These are phyloP conservation scores for Backusella circina DNA, from an alignment of 192 early-diverging fungal genomes.

Conservation along the genomic window DNA sequence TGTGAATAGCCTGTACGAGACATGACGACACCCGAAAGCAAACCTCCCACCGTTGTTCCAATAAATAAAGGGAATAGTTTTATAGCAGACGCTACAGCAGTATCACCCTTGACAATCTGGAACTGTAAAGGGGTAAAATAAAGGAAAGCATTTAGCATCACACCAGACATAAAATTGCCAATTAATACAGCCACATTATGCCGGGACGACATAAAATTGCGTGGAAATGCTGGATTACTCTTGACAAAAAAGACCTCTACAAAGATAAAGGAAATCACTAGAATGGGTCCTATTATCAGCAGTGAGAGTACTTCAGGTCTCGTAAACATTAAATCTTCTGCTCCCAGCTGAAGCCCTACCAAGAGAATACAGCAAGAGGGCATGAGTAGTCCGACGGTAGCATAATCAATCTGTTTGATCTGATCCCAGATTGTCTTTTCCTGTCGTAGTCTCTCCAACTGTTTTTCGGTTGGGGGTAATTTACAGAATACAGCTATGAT, in stretches of 20 bases:
- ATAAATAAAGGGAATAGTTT: slow-evolving; percentile 72
- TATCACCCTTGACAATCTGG: slow-evolving; percentile 63
- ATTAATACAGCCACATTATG: slow-evolving; percentile 39
- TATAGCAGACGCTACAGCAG: slow-evolving; percentile 71
- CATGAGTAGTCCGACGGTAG: not conserved
- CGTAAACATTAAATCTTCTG: slow-evolving; percentile 62
- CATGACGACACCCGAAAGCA: slow-evolving; percentile 60
- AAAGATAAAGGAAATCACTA: slow-evolving; percentile 45
- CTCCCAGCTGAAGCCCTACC: slow-evolving; percentile 65
- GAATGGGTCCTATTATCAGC: slow-evolving; percentile 45
- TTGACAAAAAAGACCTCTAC: slow-evolving; percentile 62
- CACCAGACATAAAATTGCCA: slow-evolving; percentile 31
- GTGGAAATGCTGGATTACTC: slow-evolving; percentile 63
- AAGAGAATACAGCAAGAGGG: slow-evolving; percentile 36
- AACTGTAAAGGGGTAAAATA: slow-evolving; percentile 76
- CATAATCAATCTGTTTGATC: not conserved
- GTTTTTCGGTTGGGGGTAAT: not conserved
- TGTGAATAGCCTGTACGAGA: slow-evolving; percentile 60
- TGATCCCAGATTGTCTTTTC: not conserved
- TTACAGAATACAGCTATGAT: not conserved
- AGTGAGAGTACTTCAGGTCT: slow-evolving; percentile 50
- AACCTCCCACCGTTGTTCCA: slow-evolving; percentile 55
- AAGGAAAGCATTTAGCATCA: slow-evolving; percentile 27
- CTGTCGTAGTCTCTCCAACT: not conserved
- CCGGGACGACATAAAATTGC: slow-evolving; percentile 51